Evolutionary conservation across 2,329 filamentous ascomycete species (phyloP), one percentile per base, ranked within the genome.

Genomic region (Saccharata proteae): DNA sequence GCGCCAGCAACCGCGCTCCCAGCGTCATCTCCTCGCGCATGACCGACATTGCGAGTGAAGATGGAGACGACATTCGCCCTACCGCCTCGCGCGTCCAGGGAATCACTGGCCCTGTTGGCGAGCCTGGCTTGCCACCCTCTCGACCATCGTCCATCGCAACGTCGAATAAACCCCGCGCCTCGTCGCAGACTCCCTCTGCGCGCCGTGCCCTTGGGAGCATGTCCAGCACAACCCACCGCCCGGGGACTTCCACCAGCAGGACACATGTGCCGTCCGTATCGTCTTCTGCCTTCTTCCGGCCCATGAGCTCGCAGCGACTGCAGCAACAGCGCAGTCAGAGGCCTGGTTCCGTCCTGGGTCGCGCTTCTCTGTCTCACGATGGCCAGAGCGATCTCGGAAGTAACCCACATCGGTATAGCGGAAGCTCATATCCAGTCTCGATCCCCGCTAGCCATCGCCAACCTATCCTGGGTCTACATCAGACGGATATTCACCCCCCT

Each of bases 281-380:
- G 3, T 85, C 84, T 11, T 80, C 88, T 48, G 88, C 83, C 32
- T 96, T 98, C 61, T 93, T 93, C 51, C 80, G 79, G 14, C 90
- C 90, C 22, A 93, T 98, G 84, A 96, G 86, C 59, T 93, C 88
- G 15, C 85, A 93, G 54, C 80, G 84, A 52, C 65, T 96, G 30
- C 88, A 96, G 58, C 85, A 85, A 33, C 90, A 96, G 57, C 70
- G 88, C 53, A 76, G 77, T 40, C 72, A 65, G 43, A 63, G 64
- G 27, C 67, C 64, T 21, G 57, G 48, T 16, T 55, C 52, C 15
- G 39, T 53, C 12, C 47, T 54, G 24, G 54, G 49, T 30, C 49
- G 49, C 15, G 39, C 40, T 30, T 51, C 50, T 16, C 41, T 55
- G 20, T 50, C 52, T 32, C 40, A 45, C 16, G 49, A 51, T 34